These are phyloP conservation scores for Carex cristatella DNA, from an alignment of 176 grass and related monocot species.

Conservation along the genomic window DNA sequence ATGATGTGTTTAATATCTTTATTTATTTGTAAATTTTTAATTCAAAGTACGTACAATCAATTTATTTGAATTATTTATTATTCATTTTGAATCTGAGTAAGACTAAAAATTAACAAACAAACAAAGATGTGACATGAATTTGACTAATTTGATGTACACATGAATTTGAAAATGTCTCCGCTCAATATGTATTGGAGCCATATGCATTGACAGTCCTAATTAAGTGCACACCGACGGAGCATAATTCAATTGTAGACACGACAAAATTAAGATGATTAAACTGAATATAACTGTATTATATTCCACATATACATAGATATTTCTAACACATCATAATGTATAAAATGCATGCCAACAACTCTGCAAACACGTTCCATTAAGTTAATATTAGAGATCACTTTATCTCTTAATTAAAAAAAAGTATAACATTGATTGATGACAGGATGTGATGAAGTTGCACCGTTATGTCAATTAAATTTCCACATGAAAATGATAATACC, in stretches of 20 bases:
- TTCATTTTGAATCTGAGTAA: not conserved
- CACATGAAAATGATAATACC: not conserved
- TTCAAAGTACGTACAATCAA: too few relatives aligned
- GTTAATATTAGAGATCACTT: not conserved
- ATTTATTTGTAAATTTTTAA: too few relatives aligned
- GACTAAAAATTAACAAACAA: not conserved
- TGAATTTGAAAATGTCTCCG: too few relatives aligned
- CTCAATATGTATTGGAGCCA: too few relatives aligned
- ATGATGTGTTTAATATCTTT: too few relatives aligned
- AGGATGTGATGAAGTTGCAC: not conserved
- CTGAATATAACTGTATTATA: not conserved
- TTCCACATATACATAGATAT: not conserved
- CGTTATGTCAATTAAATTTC: not conserved
- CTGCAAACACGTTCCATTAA: not conserved
- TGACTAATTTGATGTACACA: too few relatives aligned
- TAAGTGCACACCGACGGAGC: too few relatives aligned
- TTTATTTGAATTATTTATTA: too few relatives aligned
- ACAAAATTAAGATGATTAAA: too few relatives aligned
- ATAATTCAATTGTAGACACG: too few relatives aligned
- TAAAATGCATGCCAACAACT: conserved; percentile 16
- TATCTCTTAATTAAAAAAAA: not conserved
- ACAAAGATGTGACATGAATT: too few relatives aligned
- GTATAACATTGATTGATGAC: conserved; percentile 1
- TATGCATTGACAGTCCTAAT: too few relatives aligned
- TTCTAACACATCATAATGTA: not conserved